Evolutionary conservation across 805 yeast species (phyloP), one percentile per base, ranked within the genome.

Genomic region (Isabelozyma rhagii): DNA sequence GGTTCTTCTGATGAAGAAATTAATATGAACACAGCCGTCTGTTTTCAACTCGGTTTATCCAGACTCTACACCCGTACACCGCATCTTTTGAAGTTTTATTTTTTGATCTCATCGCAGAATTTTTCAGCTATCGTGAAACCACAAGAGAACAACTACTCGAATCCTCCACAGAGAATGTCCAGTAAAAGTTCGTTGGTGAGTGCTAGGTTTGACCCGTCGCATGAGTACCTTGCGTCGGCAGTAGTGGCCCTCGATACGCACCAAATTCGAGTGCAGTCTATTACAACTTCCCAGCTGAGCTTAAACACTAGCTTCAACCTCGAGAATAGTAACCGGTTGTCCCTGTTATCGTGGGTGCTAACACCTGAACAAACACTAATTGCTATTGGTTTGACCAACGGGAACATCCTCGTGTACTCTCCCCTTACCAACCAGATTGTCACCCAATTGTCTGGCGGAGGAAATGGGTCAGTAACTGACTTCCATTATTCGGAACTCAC

Each of bases 181-280:
- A 38, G 51, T 52, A 46, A 58, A 6, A 64, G 64, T 36, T 72
- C 75, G 6, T 48, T 72, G 40, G 53, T 72, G 34, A 58, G 70
- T 14, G 75, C 85, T 21, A 69, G 67, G 39, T 89, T 83, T 62
- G 93, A 89, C 64, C 76, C 83, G 10, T 66, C 79, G 1, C 84
- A 86, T n/a, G 72, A 78, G 42, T 77, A 75, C 59, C 76, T 83
- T 56, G 90, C 92, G 25, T 79, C 83, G 43, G 89, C 81, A 0
- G 70, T 81, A 17, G 80, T 82, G 36, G 85, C 89, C 1, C 76
- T 89, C 51, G 93, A 88, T 63, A 74, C 83, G 5, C 93, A 87
- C 59, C 82, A 83, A 55, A 69, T 89, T 39, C 75, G 84, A 49
- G 87, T 87, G 2, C 85, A 83, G 59, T 76, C 86, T 15, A 59